These are phyloP conservation scores for Licmophora abbreviata DNA, from an alignment of 108 stramenopile genomes.

Conservation along the genomic window DNA sequence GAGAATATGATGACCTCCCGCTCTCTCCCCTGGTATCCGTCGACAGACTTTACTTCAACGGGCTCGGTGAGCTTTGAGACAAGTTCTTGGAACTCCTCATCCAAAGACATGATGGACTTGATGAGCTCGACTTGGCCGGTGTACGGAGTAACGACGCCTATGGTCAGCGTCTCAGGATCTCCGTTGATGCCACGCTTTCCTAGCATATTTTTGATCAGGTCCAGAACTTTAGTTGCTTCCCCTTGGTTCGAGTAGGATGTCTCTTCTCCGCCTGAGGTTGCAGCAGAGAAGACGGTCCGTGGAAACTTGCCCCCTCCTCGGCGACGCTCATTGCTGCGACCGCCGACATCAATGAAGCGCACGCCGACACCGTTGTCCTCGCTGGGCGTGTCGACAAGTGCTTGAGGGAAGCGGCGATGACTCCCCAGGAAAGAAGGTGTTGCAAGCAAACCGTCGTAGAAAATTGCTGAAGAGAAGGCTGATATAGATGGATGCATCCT, in stretches of 20 bases:
- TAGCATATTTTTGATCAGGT: constrained; percentile 39
- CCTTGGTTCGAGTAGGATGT: constrained; percentile 62
- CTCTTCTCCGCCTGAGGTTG: constrained; percentile 11
- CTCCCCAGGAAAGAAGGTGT: constrained; percentile 45
- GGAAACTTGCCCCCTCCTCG: constrained; percentile 32
- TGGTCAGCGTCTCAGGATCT: constrained; percentile 24
- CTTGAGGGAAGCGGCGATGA: constrained; percentile 40
- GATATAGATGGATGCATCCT: constrained; percentile 96
- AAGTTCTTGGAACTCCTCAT: constrained; percentile 34
- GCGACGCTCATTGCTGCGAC: constrained; percentile 53
- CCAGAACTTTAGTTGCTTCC: constrained; percentile 51
- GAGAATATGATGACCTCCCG: constrained; percentile 91
- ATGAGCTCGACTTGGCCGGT: constrained; percentile 89
- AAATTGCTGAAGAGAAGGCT: constrained; percentile 85
- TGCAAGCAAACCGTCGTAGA: constrained; percentile 70
- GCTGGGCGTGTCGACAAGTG: constrained; percentile 24
- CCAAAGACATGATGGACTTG: constrained; percentile 48
- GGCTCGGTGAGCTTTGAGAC: constrained; percentile 19
- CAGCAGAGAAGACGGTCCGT: constrained; percentile 1
- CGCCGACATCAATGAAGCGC: constrained; percentile 62
- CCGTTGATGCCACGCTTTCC: constrained; percentile 18
- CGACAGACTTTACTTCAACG: constrained; percentile 88
- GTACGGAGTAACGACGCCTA: constrained; percentile 96
- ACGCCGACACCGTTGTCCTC: constrained; percentile 25
- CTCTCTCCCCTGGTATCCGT: constrained; percentile 93